A percentile compares a stretch with the other conserved stretches of the same genome.
Conservation (phyloP, 1,284 basidiomycete species). For the Rhodotorula sp. region DNA sequence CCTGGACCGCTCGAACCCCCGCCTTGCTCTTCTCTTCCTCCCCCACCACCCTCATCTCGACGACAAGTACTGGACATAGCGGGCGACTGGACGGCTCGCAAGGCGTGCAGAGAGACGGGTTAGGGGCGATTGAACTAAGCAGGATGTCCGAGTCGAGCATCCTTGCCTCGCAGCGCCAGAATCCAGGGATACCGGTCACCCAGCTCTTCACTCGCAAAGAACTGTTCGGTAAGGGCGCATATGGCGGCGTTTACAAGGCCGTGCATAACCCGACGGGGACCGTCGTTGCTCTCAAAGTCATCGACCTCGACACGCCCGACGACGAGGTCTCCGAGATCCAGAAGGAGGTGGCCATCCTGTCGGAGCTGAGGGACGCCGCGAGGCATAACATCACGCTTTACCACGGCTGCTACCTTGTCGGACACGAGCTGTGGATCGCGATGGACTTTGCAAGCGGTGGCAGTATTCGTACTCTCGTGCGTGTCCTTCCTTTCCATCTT, state of each 20-base stretch:
- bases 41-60: too few species aligned
- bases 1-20: background rate
- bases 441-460: slow-evolving; percentile 99
- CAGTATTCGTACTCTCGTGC: slow-evolving; percentile 78
- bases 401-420: slow-evolving; percentile 91
- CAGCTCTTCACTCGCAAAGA: slow-evolving; percentile 50
- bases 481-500: slow-evolving; percentile 32
- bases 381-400: slow-evolving; percentile 91
- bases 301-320: slow-evolving; percentile 87
- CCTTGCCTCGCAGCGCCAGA: slow-evolving; percentile 5
- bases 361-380: slow-evolving; percentile 71
- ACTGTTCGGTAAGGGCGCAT: slow-evolving; percentile 87
- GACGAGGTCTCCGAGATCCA: slow-evolving; percentile 97
- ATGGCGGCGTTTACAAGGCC: slow-evolving; percentile 89
- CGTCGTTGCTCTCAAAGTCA: slow-evolving; percentile 63
- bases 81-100: too few species aligned
- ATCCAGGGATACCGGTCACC: slow-evolving; percentile 4
- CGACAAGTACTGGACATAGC: too few species aligned
- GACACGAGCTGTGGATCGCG: slow-evolving; percentile 94
- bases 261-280: slow-evolving; percentile 49
- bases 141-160: slow-evolving; percentile 5
- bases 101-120: background rate
- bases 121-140: background rate
- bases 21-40: background rate
- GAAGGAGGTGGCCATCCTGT: slow-evolving; percentile 87